A percentile compares a stretch with the other conserved stretches of the same genome.
Evolutionary conservation across 805 yeast species (phyloP).

Genomic region (Nakazawaea wyomingensis): DNA sequence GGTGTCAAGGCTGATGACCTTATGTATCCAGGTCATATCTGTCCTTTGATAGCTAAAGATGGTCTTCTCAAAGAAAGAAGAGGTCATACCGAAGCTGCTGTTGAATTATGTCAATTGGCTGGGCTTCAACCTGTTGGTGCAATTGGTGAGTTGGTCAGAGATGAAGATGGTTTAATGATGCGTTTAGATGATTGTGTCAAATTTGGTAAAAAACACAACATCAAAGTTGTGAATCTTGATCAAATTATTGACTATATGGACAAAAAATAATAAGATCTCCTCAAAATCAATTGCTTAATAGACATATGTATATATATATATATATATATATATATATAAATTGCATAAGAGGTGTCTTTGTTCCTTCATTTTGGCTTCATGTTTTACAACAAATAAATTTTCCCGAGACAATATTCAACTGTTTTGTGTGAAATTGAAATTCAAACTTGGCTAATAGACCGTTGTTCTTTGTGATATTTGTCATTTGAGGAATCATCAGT

Average conservation of each 20-base stretch:
- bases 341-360: no score
- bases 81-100: conserved; percentile 98
- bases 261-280: conserved; percentile 11
- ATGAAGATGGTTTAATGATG: conserved; percentile 93
- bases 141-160: conserved; percentile 90
- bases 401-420: no score
- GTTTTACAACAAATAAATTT: no score
- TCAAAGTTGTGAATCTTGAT: conserved; percentile 77
- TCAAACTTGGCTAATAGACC: no score
- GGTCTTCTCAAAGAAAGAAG: conserved; percentile 77
- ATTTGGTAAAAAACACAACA: conserved; percentile 55
- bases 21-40: conserved; percentile 88
- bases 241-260: conserved; percentile 55
- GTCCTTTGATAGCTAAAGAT: conserved; percentile 86
- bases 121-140: conserved; percentile 83
- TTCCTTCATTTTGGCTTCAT: no score
- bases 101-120: conserved; percentile 74
- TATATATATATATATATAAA: no score
- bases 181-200: conserved; percentile 78
- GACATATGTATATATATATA: no score
- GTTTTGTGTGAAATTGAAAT: no score
- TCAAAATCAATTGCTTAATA: no score
- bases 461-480: no score
- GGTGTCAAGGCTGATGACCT: conserved; percentile 56
- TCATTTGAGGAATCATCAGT: neutral